These are phyloP conservation scores for Eimeria necatrix DNA, from an alignment of 169 alveolate species.

Conservation along the genomic window DNA sequence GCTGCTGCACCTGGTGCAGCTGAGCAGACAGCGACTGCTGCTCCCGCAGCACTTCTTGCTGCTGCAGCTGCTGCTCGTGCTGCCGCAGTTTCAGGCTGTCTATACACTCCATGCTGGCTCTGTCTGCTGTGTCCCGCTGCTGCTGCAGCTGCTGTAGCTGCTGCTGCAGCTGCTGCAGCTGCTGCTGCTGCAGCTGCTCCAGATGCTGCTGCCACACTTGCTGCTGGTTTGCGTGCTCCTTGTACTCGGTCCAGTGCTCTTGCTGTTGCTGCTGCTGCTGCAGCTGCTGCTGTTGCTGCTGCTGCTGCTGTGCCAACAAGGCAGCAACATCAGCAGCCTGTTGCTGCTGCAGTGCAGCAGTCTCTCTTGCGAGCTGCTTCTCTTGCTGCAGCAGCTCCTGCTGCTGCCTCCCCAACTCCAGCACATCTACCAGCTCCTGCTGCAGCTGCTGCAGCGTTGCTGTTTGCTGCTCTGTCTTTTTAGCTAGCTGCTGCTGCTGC, in stretches of 20 bases:
- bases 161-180: not conserved
- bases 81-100: not conserved
- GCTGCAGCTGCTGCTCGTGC: not conserved
- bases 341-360: not conserved
- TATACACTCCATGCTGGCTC: not conserved
- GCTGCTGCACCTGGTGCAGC: not conserved
- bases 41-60: not conserved
- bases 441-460: conserved; percentile 1
- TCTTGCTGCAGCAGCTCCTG: not conserved
- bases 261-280: conserved; percentile 19
- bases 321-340: not conserved
- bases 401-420: not conserved
- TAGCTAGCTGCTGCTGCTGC: no score
- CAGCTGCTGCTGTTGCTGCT: not conserved
- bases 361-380: not conserved
- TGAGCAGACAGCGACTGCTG: not conserved
- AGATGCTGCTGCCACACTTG: not conserved
- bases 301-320: not conserved
- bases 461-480: no score
- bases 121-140: not conserved
- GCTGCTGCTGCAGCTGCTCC: conserved; percentile 23
- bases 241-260: not conserved
- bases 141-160: not conserved
- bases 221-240: not conserved
- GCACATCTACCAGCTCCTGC: not conserved